Evolutionary conservation across 768 basidiomycete genomes (phyloP).

Genomic region (Tricholoma hemisulphureum): DNA sequence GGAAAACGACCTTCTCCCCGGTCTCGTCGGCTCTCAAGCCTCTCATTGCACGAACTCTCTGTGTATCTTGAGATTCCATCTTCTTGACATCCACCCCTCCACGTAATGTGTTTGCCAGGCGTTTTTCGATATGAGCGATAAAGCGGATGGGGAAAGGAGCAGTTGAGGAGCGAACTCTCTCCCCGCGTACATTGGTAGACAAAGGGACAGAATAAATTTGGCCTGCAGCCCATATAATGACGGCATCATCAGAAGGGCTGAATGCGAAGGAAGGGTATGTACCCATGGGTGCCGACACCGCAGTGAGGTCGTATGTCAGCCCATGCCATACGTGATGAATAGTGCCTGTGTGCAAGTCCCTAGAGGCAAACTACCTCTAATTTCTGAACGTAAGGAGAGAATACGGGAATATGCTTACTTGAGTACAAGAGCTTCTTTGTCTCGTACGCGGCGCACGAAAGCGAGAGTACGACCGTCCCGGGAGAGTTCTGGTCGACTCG

Average conservation of each 20-base stretch:
- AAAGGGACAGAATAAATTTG: constrained; percentile 66
- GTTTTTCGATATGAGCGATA: constrained; percentile 61
- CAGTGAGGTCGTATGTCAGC: constrained; percentile 62
- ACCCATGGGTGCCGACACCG: constrained; percentile 72
- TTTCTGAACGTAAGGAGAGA: background rate
- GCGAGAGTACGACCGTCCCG: constrained; percentile 67
- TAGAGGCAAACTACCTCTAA: constrained; percentile 21
- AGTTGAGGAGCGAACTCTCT: constrained; percentile 42
- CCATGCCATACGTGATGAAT: constrained; percentile 66
- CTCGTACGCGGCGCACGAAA: constrained; percentile 70
- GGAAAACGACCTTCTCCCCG: constrained; percentile 57
- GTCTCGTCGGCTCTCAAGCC: constrained; percentile 56
- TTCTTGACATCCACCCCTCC: constrained; percentile 49
- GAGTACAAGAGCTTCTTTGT: constrained; percentile 70
- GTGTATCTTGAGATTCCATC: constrained; percentile 52
- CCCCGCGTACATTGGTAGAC: constrained; percentile 47
- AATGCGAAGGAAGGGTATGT: constrained; percentile 79
- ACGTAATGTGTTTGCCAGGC: constrained; percentile 58
- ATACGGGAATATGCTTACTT: constrained; percentile 44
- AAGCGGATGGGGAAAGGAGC: constrained; percentile 54
- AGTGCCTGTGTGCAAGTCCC: constrained; percentile 67
- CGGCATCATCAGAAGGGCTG: constrained; percentile 52
- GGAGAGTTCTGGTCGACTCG: constrained; percentile 68
- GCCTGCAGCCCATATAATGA: constrained; percentile 75
- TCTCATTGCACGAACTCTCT: constrained; percentile 61